Evolutionary conservation across 192 early-diverging fungal species (phyloP), one percentile per base, ranked within the genome.

Genomic region (Globomyces pollinis-pini): DNA sequence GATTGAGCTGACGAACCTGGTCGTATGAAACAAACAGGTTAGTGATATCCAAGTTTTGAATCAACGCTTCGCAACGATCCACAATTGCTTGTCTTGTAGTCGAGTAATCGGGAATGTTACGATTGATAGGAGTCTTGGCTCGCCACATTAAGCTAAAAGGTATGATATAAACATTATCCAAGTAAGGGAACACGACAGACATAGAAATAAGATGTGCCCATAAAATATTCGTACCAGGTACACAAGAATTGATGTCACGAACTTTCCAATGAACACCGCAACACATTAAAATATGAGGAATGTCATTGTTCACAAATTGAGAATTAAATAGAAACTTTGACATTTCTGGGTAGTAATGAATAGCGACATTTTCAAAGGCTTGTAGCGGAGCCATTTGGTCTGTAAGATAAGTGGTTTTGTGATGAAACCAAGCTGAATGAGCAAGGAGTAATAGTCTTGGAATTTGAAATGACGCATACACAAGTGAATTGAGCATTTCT

Each of bases 181-280:
- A 29, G 45, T 49, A 49, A 3, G 45, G 45, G 23, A 49, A 49
- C 6, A 49, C 23, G 5, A 49, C 15, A 26, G 45, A 2, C 45
- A 7, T 49, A 28, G 2, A 7, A 29, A 49, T 49, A 2, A 49
- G 26, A 29, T 23, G 5, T 1, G 9, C 5, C 45, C 45, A 49
- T 49, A 24, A 7, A 29, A 24, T 9, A 23, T 24, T 49, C 23
- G 45, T 49, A 3, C 45, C 45, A 49, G 45, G 45, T 29, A 49
- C 45, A 49, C 9, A 49, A 20, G 45, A 49, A 49, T 49, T 24
- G 45, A 49, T 29, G 45, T 49, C 15, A 49, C 6, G 5, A 49
- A 49, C 45, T 49, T 24, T 49, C 45, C 45, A 49, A 49, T 49
- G 45, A 49, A 49, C 45, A 3, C 45, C 45, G 28, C 45, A 49